Evolutionary conservation across 495 filamentous ascomycete species (phyloP).

Genomic region (Sordaria brevicollis): DNA sequence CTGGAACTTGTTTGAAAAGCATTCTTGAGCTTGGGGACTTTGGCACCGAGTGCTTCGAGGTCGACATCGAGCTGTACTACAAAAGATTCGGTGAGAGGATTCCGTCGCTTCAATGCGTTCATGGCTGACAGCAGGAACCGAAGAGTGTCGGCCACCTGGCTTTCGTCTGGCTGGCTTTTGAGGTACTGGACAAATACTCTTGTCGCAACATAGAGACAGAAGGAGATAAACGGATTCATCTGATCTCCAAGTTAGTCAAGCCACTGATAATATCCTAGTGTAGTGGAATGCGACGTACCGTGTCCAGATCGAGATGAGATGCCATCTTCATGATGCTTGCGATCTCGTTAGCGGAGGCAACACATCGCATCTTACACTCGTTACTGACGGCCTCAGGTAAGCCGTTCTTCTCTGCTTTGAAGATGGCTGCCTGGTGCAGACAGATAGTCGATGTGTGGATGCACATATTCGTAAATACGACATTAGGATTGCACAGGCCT

Average conservation of each 20-base stretch:
- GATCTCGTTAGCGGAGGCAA: constrained; percentile 88
- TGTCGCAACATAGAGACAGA: constrained; percentile 90
- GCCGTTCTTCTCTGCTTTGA: constrained; percentile 86
- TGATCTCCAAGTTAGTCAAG: constrained; percentile 22
- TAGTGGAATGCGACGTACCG: constrained; percentile 45
- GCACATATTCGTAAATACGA: constrained; percentile 92
- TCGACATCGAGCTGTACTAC: constrained; percentile 90
- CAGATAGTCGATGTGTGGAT: constrained; percentile 96
- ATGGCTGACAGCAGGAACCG: constrained; percentile 85
- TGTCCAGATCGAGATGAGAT: constrained; percentile 74
- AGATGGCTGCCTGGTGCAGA: constrained; percentile 94
- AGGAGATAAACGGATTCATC: constrained; percentile 96
- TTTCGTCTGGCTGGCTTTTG: constrained; percentile 77
- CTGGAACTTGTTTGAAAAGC: constrained; percentile 40
- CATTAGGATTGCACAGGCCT: constrained; percentile 69
- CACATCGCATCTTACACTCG: constrained; percentile 86
- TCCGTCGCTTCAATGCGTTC: constrained; percentile 76
- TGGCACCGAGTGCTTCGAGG: constrained; percentile 53
- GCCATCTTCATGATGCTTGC: constrained; percentile 96
- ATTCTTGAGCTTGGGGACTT: constrained; percentile 41
- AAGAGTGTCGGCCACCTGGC: constrained; percentile 69
- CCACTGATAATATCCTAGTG: not conserved
- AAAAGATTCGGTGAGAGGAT: constrained; percentile 91
- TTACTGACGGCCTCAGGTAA: constrained; percentile 66
- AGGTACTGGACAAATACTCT: constrained; percentile 94